Evolutionary conservation across 176 grass and related monocot species (phyloP).

Genomic region (Phyllostachys edulis): DNA sequence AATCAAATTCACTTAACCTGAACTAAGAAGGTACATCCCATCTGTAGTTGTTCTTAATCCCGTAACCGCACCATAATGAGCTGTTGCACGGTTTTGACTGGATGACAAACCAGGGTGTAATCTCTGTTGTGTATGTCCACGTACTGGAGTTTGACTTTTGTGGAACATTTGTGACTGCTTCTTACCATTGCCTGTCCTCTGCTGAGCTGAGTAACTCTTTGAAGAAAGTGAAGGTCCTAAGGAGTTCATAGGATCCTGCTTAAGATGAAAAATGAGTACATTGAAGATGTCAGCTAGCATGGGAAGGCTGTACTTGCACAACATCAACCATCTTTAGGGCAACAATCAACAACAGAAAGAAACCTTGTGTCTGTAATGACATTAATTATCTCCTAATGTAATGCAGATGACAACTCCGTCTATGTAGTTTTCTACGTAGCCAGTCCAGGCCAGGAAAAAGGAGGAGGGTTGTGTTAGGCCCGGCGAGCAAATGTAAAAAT

Average conservation of each 20-base stretch:
- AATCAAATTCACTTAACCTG: conserved; percentile 53
- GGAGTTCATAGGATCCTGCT: conserved; percentile 34
- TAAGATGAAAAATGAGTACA: conserved; percentile 23
- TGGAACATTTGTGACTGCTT: conserved; percentile 37
- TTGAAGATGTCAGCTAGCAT: background rate
- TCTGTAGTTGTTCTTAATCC: conserved; percentile 78
- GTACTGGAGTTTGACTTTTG: conserved; percentile 40
- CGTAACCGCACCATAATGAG: conserved; percentile 96
- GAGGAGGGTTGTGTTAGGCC: too few species aligned
- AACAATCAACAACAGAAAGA: conserved; percentile 5
- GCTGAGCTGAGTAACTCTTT: conserved; percentile 37
- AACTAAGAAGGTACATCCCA: conserved; percentile 97
- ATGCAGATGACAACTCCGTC: background rate
- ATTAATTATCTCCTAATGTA: conserved; percentile 2
- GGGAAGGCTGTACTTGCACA: background rate
- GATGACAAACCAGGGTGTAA: conserved; percentile 72
- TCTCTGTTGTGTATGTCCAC: conserved; percentile 45
- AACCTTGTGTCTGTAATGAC: background rate
- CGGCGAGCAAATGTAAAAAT: too few species aligned
- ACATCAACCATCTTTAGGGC: conserved; percentile 14
- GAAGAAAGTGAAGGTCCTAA: conserved; percentile 50
- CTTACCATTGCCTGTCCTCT: conserved; percentile 49
- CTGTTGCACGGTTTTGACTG: conserved; percentile 67
- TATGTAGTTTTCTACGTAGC: too few species aligned
- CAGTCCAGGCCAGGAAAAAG: too few species aligned